Evolutionary conservation across 768 basidiomycete species (phyloP).

Genomic region (Panus rudis): DNA sequence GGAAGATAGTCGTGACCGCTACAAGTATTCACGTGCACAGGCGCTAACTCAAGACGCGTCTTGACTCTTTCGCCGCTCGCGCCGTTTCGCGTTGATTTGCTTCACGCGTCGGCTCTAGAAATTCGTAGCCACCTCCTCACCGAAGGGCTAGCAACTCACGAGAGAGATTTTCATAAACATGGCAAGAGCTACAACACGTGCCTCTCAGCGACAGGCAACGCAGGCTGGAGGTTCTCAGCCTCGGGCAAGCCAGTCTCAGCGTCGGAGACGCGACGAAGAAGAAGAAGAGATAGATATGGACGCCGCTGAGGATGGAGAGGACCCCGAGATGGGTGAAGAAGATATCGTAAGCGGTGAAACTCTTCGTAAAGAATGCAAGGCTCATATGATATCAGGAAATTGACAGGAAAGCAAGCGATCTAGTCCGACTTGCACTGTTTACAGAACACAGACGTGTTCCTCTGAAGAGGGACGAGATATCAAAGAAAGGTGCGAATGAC

Average conservation of each 20-base stretch:
- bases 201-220: slow-evolving; percentile 1
- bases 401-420: neutral
- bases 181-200: neutral
- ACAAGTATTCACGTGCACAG: too few species aligned
- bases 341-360: neutral
- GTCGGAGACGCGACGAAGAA: neutral
- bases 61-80: too few species aligned
- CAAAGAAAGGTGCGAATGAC: slow-evolving; percentile 59
- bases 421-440: neutral
- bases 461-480: slow-evolving; percentile 77
- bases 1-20: too few species aligned
- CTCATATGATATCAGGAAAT: neutral
- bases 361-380: too few species aligned
- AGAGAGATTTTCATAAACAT: neutral
- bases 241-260: neutral
- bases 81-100: too few species aligned
- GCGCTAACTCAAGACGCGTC: too few species aligned
- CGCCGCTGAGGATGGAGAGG: neutral
- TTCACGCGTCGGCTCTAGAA: too few species aligned
- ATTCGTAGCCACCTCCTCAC: too few species aligned
- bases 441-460: slow-evolving; percentile 46
- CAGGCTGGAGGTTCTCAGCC: neutral
- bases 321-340: neutral
- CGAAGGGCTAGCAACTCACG: too few species aligned
- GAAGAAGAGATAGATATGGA: neutral